Evolutionary conservation across 1,139 yeast species (phyloP).

Genomic region (Geotrichum aggregatum): DNA sequence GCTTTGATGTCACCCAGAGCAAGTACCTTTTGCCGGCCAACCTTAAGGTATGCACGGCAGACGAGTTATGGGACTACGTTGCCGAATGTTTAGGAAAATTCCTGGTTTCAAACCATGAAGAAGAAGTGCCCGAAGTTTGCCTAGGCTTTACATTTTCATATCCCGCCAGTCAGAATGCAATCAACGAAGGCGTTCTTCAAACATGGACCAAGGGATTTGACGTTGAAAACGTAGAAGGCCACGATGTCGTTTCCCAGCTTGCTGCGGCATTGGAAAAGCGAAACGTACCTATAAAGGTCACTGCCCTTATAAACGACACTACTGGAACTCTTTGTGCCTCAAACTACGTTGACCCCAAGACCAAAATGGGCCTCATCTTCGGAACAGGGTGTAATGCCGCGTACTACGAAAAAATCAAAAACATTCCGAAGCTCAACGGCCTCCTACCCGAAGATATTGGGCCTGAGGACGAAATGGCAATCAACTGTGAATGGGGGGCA

Average conservation of each 20-base stretch:
- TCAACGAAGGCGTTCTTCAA: conserved; percentile 82
- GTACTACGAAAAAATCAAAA: conserved; percentile 71
- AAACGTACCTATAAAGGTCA: conserved; percentile 74
- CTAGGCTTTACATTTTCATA: conserved; percentile 94
- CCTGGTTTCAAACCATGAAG: conserved; percentile 53
- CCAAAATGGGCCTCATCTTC: conserved; percentile 92
- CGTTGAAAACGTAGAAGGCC: conserved; percentile 88
- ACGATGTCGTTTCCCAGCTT: conserved; percentile 89
- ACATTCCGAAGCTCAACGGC: conserved; percentile 82
- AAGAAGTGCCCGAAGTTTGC: conserved; percentile 45
- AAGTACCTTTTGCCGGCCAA: conserved; percentile 67
- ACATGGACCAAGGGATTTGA: conserved; percentile 99
- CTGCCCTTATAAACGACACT: conserved; percentile 93
- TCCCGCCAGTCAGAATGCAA: conserved; percentile 82
- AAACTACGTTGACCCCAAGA: conserved; percentile 79
- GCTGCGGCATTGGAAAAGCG: conserved; percentile 64
- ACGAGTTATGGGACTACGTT: conserved; percentile 77
- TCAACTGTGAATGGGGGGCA: conserved; percentile 97
- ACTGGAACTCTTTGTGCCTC: conserved; percentile 97
- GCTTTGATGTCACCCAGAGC: conserved; percentile 77
- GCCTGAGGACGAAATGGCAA: conserved; percentile 75
- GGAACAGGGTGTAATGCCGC: conserved; percentile 99
- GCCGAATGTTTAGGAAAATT: conserved; percentile 68
- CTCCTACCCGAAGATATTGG: conserved; percentile 58
- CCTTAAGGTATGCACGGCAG: conserved; percentile 74